Evolutionary conservation across 805 yeast species (phyloP), one percentile per base, ranked within the genome.

Genomic region (Ogataea pignaliae): DNA sequence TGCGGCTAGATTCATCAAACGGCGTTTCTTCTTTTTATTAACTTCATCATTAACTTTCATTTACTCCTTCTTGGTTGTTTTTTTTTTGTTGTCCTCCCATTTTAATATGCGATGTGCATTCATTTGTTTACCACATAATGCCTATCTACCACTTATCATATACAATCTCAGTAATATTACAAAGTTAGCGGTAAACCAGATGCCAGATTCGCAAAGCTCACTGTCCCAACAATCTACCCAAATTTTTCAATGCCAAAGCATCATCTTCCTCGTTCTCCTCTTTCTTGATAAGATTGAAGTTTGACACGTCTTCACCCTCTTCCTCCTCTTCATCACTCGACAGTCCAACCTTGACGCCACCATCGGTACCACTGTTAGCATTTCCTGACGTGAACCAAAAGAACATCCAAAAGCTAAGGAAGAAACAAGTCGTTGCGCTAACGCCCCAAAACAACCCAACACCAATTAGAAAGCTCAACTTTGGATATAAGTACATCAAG

Each of bases 401-500:
- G 43, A 66, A 53, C 3, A 51, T 14, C 9, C 59, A 29, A 13
- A 63, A 50, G n/a, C 48, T 51, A 29, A 64, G 57, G 3, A 56
- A 15, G 10, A 66, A n/a, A 44, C 69, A 67, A n/a, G 60, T 42
- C 2, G 49, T 29, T 6, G 69, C 57, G 42, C 70, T 61, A 14
- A 64, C 42, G 1, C 46, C 17, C 74, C 76, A 73, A 48, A 71
- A 71, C 3, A 63, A 10, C 0, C 50, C 42, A 4, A 67, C 67
- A 3, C 77, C 78, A 18, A 69, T 29, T 10, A 65, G 14, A 36
- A 70, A 60, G 33, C 69, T 63, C 3, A 57, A 46, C 13, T 45
- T 51, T 36, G 64, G 66, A 48, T 69, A 68, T 36, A 65, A 57
- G 39, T 62, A 68, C 31, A 73, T 42, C 46, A 68, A 71, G 51